Evolutionary conservation across 352 stramenopile genomes (phyloP), one percentile per base, ranked within the genome.

Genomic region (Phytopythium litorale): DNA sequence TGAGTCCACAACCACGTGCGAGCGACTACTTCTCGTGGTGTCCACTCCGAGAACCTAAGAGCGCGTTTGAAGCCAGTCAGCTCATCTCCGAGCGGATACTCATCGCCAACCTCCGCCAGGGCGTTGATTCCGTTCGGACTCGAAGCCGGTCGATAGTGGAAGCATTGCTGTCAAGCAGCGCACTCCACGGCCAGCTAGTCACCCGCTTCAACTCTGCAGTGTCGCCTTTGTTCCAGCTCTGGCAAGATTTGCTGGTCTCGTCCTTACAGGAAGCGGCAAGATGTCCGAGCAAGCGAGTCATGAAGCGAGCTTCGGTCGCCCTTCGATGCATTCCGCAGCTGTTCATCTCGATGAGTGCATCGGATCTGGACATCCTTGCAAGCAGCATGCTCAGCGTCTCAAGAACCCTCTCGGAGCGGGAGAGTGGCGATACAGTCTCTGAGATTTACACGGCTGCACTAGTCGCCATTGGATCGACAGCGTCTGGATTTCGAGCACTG

Each of bases 1-100:
- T 16, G 5, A 21, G 3, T 18, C 46, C 18, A 35, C 46, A 6
- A 35, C 48, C 6, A 0, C 25, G 4, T 15, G 15, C 18, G n/a
- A 23, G 53, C 13, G 25, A 48, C 2, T 46, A 49, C n/a, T 43
- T 49, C 23, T 32, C 35, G 7, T 89, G 79, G 79, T 73, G 84
- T 11, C 79, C 78, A 7, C 83, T 87, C 64, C 67, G 78, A n/a
- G 63, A 71, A 25, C 46, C 58, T 2, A 72, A 66, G 25, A 35
- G 42, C 19, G 7, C 46, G 4, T 43, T 53, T 4, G 35, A 63
- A 16, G 62, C 73, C 7, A 57, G 55, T 13, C 32, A 74, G 8
- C 49, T 84, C 18, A 58, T 84, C 11, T 12, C 28, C 8, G 63
- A 75, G 52, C 63, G 63, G 11, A 38, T 76, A 5, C 45, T 32